Evolutionary conservation across 768 basidiomycete species (phyloP), one percentile per base, ranked within the genome.

Genomic region (Suillus subaureus): DNA sequence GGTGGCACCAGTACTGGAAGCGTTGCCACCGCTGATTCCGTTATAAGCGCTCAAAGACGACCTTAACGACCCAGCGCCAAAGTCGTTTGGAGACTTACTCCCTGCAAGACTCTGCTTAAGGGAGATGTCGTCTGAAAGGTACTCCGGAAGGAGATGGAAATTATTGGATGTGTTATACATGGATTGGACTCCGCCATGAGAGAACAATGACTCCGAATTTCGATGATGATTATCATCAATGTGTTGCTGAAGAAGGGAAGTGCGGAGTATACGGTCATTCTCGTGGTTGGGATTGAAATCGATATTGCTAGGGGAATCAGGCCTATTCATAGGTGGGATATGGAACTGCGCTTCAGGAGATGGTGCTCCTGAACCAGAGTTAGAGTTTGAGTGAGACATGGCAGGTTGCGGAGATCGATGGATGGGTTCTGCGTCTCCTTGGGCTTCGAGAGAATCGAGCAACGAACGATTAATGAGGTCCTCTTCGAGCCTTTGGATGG

Each of bases 381-480:
- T 82, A 12, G 87, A 84, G 33, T 83, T 69, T 52, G 87, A 81
- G 74, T 66, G 83, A 73, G 66, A 81, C 80, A 72, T 67, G 78
- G 63, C 77, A 74, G 74, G 87, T 82, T 61, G 84, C n/a, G 68
- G 69, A 35, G 69, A 31, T 18, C 72, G 37, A 39, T 61, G 82
- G 64, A 82, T 74, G 55, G 89, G 90, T 76, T 93, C 91, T 64
- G 90, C 85, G 85, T 93, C 91, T 60, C 89, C 91, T 78, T 92
- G 88, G 63, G 88, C 90, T 85, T 93, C 87, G 74, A 94, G 85
- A 47, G 88, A 90, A 78, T 91, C 92, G 70, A 94, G 80, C 66
- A 94, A 84, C 64, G 91, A 92, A 76, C 89, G 89, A 82, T 93
- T 94, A 75, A 94, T 92, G 72, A 88, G 88, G 79, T 91, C 91